phyloP scores from a whole-genome alignment of 306 rosid species.

The Citrullus mucosospermus region DNA sequence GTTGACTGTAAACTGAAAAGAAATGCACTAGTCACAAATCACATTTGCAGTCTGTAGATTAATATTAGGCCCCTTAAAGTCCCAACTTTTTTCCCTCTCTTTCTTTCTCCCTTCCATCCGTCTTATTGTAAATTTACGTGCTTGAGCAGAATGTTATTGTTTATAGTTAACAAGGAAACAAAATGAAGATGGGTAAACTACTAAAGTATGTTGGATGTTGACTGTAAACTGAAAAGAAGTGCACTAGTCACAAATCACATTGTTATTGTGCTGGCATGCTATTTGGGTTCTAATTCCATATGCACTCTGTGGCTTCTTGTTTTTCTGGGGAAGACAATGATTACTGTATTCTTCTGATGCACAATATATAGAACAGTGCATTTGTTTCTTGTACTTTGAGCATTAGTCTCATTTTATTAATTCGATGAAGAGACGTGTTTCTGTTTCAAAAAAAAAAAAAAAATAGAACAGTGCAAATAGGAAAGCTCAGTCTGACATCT shows the following conservation, averaged over 20 bases:
- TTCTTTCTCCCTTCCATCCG: background rate
- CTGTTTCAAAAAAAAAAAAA: too few species aligned
- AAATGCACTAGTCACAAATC: background rate
- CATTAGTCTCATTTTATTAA: too few species aligned
- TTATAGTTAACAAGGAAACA: background rate
- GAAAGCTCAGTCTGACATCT: background rate
- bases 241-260: background rate
- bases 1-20: background rate
- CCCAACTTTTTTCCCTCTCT: background rate
- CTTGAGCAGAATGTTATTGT: background rate
- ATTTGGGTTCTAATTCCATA: background rate
- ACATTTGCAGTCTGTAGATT: background rate
- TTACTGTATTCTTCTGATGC: background rate
- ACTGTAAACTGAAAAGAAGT: background rate
- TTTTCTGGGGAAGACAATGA: background rate
- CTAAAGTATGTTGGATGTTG: background rate
- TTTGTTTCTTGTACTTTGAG: too few species aligned
- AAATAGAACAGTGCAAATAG: background rate
- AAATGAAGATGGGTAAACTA: background rate
- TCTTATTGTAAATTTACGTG: background rate
- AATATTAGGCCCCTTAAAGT: too few species aligned
- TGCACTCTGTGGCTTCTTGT: background rate
- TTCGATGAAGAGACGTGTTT: too few species aligned
- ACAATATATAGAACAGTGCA: background rate
- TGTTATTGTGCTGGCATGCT: background rate